Evolutionary conservation across 1,139 yeast genomes (phyloP), one percentile per base, ranked within the genome.

Genomic region (Neolecta irregularis): DNA sequence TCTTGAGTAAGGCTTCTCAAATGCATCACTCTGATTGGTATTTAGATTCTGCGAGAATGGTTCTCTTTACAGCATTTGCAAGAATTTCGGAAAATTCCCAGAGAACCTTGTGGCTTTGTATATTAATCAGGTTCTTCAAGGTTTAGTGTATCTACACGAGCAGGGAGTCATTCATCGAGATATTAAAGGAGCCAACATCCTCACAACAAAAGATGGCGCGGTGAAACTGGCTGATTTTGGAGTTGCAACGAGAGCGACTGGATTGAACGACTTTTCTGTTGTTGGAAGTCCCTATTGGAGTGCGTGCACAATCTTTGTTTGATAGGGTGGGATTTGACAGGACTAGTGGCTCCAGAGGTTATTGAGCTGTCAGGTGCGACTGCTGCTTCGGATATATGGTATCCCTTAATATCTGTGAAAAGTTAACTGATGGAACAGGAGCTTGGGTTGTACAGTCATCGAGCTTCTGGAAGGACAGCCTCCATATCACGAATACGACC

Each of bases 371-470:
- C 77, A 48, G 94, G 93, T 5, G 74, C 91, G 2, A 75, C 92
- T 26, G 72, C 92, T 0, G 79, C 92, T 1, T 79, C 93, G 2
- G 66, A 62, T 41, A 55, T 62, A 7, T 61, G 66, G 51, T 39
- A 15, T 21, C 15, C 11, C 13, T 15, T 13, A 11, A n/a, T 18
- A 19, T 24, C 16, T 11, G 12, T 22, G 17, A n/a, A 9, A 12
- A 28, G 13, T 6, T 12, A n/a, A 20, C 25, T 32, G 13, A 22
- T 23, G 15, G 12, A 8, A 77, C 18, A 78, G 92, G 96, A 79
- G 94, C n/a, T 57, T 88, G 24, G 99, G 96, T 1, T 93, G 95
- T 12, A 88, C 96, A 0, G 69, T 85, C 3, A 72, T 85, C 6
- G 99, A 88, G 52, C 59, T 88, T 34, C 61, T 81, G 37, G 77